Base-by-base conservation (phyloP, 441 rosid genomes). In the Arabidopsis lyrata region DNA sequence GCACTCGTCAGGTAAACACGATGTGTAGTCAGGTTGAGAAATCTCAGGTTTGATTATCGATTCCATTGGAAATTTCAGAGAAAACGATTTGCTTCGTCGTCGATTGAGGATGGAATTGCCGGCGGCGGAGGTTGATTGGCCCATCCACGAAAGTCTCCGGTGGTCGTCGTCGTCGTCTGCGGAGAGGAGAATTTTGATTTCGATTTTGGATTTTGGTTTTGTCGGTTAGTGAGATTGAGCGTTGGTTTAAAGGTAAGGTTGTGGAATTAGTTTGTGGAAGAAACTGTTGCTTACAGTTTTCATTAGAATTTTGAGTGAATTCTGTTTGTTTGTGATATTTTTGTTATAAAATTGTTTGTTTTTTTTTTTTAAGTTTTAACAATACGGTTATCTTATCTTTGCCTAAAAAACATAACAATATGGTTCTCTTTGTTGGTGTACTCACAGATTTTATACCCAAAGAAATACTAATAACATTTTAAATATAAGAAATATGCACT, bases 1-100 rank as follows among this genome's bases (percentile, higher is more conserved):
- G 74, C 97, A 89, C 69, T 91, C 98, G 75, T 90, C 98, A 5
- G 97, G 96, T 64, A 89, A 79, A 75, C 59, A 77, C 29, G 88
- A 87, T 38, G 84, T 85, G 84, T 81, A 83, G 45, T 92, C 95
- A 6, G 64, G 68, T 14, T 50, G 31, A 10, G 55, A 50, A 50
- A 50, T 4, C 55, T 38, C 59, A 15, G 72, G 0, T 29, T 48
- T 47, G 68, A 27, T 12, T 11, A 15, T 12, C 6, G 66, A 14
- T 70, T 47, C 48, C 8, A 54, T 55, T 13, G 59, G 66, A 5
- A 41, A 41, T 41, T 5, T 54, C 1, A 35, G 11, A 8, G 66
- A 8, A 13, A 57, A 29, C 2, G 66, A 31, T 66, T 59, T 49
- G 20, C 6, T 29, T 59, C 47, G 50, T 3, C 62, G 38, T 12